A percentile compares a stretch with the other conserved stretches of the same genome.
phyloP scores from a whole-genome alignment of 2,329 filamentous ascomycete species.

The Exophiala sideris region DNA sequence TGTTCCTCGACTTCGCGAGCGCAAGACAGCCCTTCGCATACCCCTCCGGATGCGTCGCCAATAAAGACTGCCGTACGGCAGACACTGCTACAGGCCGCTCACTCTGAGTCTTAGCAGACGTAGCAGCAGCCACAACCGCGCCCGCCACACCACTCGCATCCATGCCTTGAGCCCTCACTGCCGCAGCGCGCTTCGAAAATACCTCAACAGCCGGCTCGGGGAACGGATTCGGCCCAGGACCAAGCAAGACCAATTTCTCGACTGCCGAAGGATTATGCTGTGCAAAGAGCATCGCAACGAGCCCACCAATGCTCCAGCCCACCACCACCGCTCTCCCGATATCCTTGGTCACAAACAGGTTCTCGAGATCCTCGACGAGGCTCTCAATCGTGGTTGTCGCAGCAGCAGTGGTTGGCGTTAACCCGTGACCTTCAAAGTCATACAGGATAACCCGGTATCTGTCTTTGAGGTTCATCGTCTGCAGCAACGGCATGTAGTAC shows the following conservation, averaged over 20 bases:
- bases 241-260: constrained; percentile 25
- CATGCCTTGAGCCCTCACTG: no score
- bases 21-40: constrained; percentile 55
- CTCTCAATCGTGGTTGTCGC: constrained; percentile 42
- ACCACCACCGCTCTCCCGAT: constrained; percentile 40
- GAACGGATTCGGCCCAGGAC: constrained; percentile 48
- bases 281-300: constrained; percentile 37
- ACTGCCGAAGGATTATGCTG: constrained; percentile 44
- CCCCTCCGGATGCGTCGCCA: constrained; percentile 25
- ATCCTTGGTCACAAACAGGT: constrained; percentile 35
- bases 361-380: constrained; percentile 42
- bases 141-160: no score
- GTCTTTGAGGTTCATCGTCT: constrained; percentile 34
- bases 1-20: constrained; percentile 39
- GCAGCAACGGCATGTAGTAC: constrained; percentile 46
- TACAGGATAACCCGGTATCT: constrained; percentile 32
- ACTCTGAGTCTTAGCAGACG: no score
- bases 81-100: no score
- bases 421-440: constrained; percentile 53
- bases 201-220: constrained; percentile 34
- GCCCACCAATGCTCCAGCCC: constrained; percentile 42
- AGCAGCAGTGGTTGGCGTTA: constrained; percentile 50
- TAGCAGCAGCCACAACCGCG: no score
- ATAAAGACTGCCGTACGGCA: no score
- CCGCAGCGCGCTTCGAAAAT: no score